phyloP scores from a whole-genome alignment of 2,329 filamentous ascomycete genomes.

The Ceratocystiopsis minuta region DNA sequence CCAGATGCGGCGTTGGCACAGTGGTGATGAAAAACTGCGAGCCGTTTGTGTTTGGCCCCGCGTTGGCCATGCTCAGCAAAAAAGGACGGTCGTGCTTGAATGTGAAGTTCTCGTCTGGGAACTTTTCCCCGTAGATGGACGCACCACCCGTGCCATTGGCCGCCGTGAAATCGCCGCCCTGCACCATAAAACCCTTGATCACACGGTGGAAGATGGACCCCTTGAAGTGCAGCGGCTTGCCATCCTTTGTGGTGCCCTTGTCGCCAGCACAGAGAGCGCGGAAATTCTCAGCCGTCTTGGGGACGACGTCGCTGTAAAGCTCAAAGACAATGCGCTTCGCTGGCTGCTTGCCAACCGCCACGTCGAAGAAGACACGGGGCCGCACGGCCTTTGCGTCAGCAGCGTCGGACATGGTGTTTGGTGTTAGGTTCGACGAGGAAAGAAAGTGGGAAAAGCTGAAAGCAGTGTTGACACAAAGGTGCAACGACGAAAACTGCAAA shows the following conservation, averaged over 20 bases:
- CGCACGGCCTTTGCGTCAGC: slow-evolving; percentile 33
- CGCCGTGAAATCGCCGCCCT: slow-evolving; percentile 90
- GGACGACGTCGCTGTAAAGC: slow-evolving; percentile 59
- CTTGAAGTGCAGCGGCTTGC: slow-evolving; percentile 85
- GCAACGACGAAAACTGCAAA: too few species aligned
- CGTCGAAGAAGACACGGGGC: slow-evolving; percentile 82
- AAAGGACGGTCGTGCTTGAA: slow-evolving; percentile 86
- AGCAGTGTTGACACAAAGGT: too few species aligned
- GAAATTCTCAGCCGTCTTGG: slow-evolving; percentile 95
- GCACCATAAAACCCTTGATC: slow-evolving; percentile 98
- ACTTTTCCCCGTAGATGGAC: slow-evolving; percentile 94
- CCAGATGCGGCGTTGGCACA: slow-evolving; percentile 81
- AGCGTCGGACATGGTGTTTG: slow-evolving; percentile 20
- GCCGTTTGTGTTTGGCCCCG: slow-evolving; percentile 85
- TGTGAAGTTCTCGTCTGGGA: slow-evolving; percentile 90
- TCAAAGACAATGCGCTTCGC: slow-evolving; percentile 74
- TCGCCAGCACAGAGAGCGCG: slow-evolving; percentile 86
- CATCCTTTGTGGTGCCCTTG: slow-evolving; percentile 65
- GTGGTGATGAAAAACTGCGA: slow-evolving; percentile 98
- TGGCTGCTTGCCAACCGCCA: slow-evolving; percentile 56
- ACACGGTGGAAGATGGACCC: slow-evolving; percentile 85
- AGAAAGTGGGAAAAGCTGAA: background rate
- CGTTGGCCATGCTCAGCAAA: slow-evolving; percentile 94
- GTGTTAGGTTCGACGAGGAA: too few species aligned
- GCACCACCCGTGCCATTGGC: slow-evolving; percentile 92